Base-by-base conservation (phyloP, 23 red algal genomes). In the Gracilaria gracilis region DNA sequence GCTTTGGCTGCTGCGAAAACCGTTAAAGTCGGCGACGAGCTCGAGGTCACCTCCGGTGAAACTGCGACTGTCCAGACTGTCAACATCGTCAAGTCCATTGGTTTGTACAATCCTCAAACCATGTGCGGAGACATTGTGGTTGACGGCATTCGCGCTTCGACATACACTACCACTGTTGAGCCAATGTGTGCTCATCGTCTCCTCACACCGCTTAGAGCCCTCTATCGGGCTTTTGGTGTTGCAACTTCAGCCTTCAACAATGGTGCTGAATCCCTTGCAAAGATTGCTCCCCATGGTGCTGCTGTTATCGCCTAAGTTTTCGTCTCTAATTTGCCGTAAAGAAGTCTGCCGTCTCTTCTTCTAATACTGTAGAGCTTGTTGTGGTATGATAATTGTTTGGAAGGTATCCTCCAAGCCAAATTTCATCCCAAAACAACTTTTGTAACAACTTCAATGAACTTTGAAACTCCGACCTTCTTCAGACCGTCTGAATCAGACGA, bases 21-120 rank as follows among this genome's bases (percentile, higher is more conserved):
- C 37, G 80, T 93, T 12, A 34, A 72, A 4, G 90, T 85, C 15
- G 90, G 90, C 1, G 90, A 93, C 31, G 21, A 35, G 6, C 42
- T 88, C 34, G 66, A 88, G 55, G 15, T 77, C 14, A 46, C 80
- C 15, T 36, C 33, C 9, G 81, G 69, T 0, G 67, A 75, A 6
- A 51, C 38, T 54, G 47, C 34, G 14, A 85, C 35, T 5, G 90
- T 93, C 9, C 36, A 23, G 40, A 46, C 79, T 28, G 81, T 93
- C 49, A 58, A 33, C 28, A 16, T 17, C n/a, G 62, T 87, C 23
- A 61, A 31, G 50, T 83, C 67, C 21, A 29, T 23, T 48, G 87
- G 95, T 40, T 39, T 96, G 82, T 91, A 96, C 83, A 91, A 96
- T 51, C 83, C 88, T 4, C 95, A 96, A 64, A 96, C 88, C 44